Evolutionary conservation across 257 asterid species (phyloP).

Genomic region (Nicotiana otophora): DNA sequence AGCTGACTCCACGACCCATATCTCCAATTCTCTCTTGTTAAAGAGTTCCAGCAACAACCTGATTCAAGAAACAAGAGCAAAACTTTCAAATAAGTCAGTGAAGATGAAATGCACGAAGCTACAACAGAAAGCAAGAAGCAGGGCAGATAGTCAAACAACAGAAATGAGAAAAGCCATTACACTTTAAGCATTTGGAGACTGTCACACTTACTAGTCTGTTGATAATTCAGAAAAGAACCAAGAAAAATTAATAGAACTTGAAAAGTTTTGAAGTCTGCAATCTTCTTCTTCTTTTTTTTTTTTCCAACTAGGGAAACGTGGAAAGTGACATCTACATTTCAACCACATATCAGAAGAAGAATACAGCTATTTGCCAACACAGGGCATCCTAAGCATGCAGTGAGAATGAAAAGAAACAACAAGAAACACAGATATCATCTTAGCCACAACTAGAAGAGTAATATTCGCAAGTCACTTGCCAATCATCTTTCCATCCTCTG

Average conservation of each 20-base stretch:
- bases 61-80: not conserved
- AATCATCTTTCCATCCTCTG: not conserved
- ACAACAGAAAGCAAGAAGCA: not conserved
- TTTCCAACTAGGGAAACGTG: not conserved
- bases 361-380: not conserved
- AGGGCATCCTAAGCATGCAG: not conserved
- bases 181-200: not conserved
- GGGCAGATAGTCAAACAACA: not conserved
- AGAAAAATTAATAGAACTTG: not conserved
- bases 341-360: not conserved
- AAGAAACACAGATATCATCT: not conserved
- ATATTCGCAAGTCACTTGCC: not conserved
- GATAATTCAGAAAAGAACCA: not conserved
- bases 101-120: not conserved
- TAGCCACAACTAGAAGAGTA: not conserved
- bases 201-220: not conserved
- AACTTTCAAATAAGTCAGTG: not conserved
- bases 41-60: not conserved
- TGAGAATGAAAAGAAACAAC: not conserved
- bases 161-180: not conserved
- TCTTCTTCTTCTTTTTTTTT: not conserved
- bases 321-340: not conserved
- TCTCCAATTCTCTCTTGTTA: slow-evolving; percentile 9
- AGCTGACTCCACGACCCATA: slow-evolving; percentile 69
- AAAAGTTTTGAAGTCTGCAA: not conserved